A percentile compares a stretch with the other conserved stretches of the same genome.
Evolutionary conservation across 2,329 filamentous ascomycete genomes (phyloP).

Genomic region (Shiraia sp.): DNA sequence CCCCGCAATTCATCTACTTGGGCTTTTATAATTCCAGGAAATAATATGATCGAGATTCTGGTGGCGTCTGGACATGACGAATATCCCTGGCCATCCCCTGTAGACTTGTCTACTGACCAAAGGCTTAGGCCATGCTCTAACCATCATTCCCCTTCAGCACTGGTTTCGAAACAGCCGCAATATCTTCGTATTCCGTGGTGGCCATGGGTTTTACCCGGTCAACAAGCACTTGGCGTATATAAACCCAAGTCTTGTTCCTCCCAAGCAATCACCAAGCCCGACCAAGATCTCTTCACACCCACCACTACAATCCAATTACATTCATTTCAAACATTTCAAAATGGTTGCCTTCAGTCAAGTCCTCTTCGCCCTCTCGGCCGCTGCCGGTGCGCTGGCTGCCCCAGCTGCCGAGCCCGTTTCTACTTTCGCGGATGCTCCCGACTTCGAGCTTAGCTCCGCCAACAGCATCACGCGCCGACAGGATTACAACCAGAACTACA

Average conservation of each 20-base stretch:
- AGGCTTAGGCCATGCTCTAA: background rate
- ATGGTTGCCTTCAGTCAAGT: conserved; percentile 35
- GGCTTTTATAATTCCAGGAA: background rate
- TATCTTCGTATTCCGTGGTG: background rate
- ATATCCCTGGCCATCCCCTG: background rate
- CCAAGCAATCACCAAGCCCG: conserved; percentile 10
- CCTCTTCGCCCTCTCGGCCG: conserved; percentile 23
- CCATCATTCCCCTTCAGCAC: background rate
- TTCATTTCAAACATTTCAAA: conserved; percentile 5
- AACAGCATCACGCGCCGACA: conserved; percentile 27
- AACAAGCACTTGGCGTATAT: conserved; percentile 19
- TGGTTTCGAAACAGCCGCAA: background rate
- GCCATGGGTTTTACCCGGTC: conserved; percentile 3
- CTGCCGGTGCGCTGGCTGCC: conserved; percentile 25
- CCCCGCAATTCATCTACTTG: no score
- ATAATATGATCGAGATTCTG: background rate
- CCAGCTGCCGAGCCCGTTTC: conserved; percentile 17
- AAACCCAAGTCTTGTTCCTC: conserved; percentile 13
- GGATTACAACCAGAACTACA: conserved; percentile 43
- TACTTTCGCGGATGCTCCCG: conserved; percentile 24
- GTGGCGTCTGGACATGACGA: background rate
- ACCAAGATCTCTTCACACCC: background rate
- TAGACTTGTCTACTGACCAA: background rate
- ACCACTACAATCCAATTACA: background rate
- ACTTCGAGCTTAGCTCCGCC: conserved; percentile 29